Conservation (phyloP, 2,329 filamentous ascomycete species). For the Ophiocordyceps camponoti-rufipedis region DNA sequence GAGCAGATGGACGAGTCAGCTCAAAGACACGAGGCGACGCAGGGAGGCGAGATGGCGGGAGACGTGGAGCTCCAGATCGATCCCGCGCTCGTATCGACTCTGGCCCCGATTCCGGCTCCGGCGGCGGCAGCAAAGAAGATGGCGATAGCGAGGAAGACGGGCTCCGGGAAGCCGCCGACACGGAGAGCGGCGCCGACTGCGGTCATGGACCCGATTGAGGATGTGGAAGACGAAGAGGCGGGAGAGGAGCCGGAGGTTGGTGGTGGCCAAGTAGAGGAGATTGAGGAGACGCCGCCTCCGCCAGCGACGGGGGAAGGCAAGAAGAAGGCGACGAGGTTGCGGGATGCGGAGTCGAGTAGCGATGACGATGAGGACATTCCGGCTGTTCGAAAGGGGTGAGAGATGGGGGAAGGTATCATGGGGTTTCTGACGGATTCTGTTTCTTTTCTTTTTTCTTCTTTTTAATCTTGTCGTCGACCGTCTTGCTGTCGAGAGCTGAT, state of each 20-base stretch:
- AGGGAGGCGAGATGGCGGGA: constrained; percentile 4
- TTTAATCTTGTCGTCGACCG: too few relatives aligned
- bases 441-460: too few relatives aligned
- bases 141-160: constrained; percentile 9
- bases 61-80: constrained; percentile 13
- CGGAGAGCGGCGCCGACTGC: constrained; percentile 7
- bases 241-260: constrained; percentile 3
- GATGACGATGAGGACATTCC: neutral
- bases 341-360: too few relatives aligned
- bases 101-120: constrained; percentile 4
- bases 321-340: too few relatives aligned
- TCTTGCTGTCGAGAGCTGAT: too few relatives aligned
- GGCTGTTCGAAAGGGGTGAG: neutral
- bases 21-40: constrained; percentile 1
- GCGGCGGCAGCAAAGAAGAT: constrained; percentile 8
- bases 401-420: too few relatives aligned
- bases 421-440: too few relatives aligned
- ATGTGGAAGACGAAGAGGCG: constrained; percentile 5
- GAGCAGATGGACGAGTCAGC: neutral
- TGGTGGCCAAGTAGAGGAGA: constrained; percentile 4
- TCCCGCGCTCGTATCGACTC: constrained; percentile 8
- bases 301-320: too few relatives aligned
- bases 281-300: neutral
- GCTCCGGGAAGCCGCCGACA: constrained; percentile 6
- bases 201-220: constrained; percentile 14